Base-by-base conservation (phyloP, 257 asterid genomes). In the Petunia axillaris region DNA sequence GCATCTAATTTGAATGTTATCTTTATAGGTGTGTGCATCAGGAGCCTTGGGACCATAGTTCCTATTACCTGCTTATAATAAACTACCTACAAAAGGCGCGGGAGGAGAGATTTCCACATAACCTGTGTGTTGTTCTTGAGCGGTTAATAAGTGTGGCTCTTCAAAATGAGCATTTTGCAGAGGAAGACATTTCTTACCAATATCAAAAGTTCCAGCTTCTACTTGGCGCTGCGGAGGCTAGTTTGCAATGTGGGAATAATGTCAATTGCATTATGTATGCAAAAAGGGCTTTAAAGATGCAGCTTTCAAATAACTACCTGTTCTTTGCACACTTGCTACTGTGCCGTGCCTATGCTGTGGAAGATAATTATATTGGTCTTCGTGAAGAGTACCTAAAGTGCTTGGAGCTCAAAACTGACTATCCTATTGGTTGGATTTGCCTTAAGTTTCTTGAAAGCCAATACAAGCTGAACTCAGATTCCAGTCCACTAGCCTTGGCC, bases 41-140 rank as follows among this genome's bases (percentile, higher is more conserved):
- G 84, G 96, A 95, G 84, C 99, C 98, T 8, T 93, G 99, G 99
- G 93, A 92, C 82, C 85, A 85, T 79, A 89, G 82, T 80, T 90
- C 91, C 2, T 86, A 93, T 88, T 93, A 93, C 85, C 86, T 93
- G 86, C 97, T 95, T 76, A 84, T 94, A 5, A 82, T 92, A 60
- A 89, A 88, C 85, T 93, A 85, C 85, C 85, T 90, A 15, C 97
- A 93, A 86, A 90, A 86, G 90, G 95, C 93, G 35, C 94, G 97
- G 36, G 86, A 83, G 80, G 94, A 90, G 87, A 90, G 87, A 81
- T 93, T 87, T 86, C 97, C 94, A 53, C 90, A 10, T 79, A 88
- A 92, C 83, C 82, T 81, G 64, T 90, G 98, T 83, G 80, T 66
- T 59, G 88, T 85, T 62, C 84, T 91, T 77, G 89, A 87, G 80